Evolutionary conservation across 2,329 filamentous ascomycete genomes (phyloP), one percentile per base, ranked within the genome.

Genomic region (Fusarium graminum): DNA sequence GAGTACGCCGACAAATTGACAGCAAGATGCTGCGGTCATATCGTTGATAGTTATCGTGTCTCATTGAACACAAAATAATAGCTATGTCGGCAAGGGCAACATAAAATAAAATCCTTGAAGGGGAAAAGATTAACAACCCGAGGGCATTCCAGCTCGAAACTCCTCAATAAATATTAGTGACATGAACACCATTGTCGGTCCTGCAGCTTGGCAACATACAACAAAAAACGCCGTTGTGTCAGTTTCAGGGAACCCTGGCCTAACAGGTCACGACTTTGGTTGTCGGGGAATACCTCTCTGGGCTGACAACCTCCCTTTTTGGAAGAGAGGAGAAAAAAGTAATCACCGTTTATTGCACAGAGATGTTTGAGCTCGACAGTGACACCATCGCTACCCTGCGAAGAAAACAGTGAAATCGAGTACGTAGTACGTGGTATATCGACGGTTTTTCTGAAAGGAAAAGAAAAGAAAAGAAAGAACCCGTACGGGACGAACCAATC

Each of bases 201-300:
- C 45, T 28, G 65, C 38, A 42, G 61, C 60, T 66, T 55, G 39
- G 63, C 58, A 68, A 59, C 40, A 58, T 34, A 50, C 44, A 47
- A 43, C 30, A 59, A 51, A 45, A 40, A 63, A 49, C 58, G 53
- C 68, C 59, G 67, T 50, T 44, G 68, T 69, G 46, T 63, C 59
- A 68, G 69, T 63, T 71, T 67, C 65, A 63, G 67, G 62, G 44
- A 72, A 53, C 61, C 66, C 65, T 44, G 52, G 55, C 42, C 46
- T 39, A 29, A 55, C 52, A 55, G 64, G 61, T 56, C 65, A 60
- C 65, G 44, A 58, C 49, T 17, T 56, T 25, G 39, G 36, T 39
- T 38, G 28, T 34, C 41, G 51, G 40, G 47, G 44, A 38, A 32
- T 47, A 30, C 40, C 47, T 43, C 22, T 25, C 38, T n/a, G 41